These are phyloP conservation scores for Erodium moschatum DNA, from an alignment of 441 rosid genomes.

Conservation along the genomic window DNA sequence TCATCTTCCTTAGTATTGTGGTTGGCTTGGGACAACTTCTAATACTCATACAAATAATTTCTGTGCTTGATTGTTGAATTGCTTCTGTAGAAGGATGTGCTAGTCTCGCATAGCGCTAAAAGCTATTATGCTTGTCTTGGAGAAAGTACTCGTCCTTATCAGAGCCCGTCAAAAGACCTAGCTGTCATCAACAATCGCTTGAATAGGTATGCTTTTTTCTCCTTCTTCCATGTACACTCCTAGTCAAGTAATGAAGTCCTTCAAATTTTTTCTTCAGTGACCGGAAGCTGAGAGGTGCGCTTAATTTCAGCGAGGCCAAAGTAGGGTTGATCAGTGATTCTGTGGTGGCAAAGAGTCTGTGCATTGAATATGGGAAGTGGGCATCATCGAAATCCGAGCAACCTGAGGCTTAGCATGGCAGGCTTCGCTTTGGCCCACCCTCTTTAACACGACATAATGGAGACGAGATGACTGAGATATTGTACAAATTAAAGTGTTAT, in stretches of 20 bases:
- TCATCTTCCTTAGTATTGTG: no score
- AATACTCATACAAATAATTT: neutral
- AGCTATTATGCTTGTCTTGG: slow-evolving; percentile 96
- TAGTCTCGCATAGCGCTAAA: slow-evolving; percentile 70
- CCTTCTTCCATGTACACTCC: neutral
- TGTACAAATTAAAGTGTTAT: slow-evolving; percentile 2
- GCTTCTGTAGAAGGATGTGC: slow-evolving; percentile 71
- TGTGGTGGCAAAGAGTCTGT: slow-evolving; percentile 40
- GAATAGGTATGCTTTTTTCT: slow-evolving; percentile 42
- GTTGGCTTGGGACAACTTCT: no score
- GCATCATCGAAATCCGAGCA: slow-evolving; percentile 62
- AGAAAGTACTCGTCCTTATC: slow-evolving; percentile 90
- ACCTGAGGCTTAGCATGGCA: slow-evolving; percentile 25
- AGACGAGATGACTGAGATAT: neutral
- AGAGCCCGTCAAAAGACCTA: slow-evolving; percentile 95
- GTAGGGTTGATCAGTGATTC: slow-evolving; percentile 12
- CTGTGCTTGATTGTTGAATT: neutral
- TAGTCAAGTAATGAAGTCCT: neutral
- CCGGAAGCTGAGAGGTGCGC: slow-evolving; percentile 11
- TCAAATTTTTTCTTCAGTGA: neutral
- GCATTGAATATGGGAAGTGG: slow-evolving; percentile 53
- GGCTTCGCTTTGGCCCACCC: neutral
- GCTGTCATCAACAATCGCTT: slow-evolving; percentile 75
- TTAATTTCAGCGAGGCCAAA: neutral
- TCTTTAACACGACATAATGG: neutral